A percentile compares a stretch with the other conserved stretches of the same genome.
These are phyloP conservation scores for Monosporascus ibericus DNA, from an alignment of 2,329 filamentous ascomycete species.

Conservation along the genomic window DNA sequence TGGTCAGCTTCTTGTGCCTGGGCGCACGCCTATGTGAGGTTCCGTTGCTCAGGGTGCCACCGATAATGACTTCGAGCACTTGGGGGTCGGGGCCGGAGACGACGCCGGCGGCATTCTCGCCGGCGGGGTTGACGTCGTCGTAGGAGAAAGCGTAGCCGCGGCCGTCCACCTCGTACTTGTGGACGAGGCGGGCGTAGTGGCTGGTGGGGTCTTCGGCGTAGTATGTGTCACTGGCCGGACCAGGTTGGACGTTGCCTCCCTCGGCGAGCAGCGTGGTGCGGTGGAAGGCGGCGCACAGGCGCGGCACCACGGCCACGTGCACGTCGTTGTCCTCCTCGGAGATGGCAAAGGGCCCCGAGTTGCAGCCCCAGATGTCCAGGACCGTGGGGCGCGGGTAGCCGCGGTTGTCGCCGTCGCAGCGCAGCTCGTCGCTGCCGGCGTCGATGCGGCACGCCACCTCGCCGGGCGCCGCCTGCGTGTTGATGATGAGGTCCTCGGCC, in stretches of 20 bases:
- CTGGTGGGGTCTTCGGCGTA: constrained; percentile 39
- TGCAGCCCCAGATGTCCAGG: constrained; percentile 45
- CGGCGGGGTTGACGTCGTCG: constrained; percentile 58
- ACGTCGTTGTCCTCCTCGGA: constrained; percentile 30
- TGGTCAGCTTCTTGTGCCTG: background rate
- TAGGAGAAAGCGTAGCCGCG: constrained; percentile 62
- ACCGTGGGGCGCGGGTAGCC: constrained; percentile 36
- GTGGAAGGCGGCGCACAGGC: constrained; percentile 45
- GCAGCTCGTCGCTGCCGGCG: constrained; percentile 28
- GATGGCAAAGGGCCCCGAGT: constrained; percentile 40
- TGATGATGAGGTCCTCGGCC: constrained; percentile 31
- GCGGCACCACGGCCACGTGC: constrained; percentile 37
- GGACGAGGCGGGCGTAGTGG: constrained; percentile 57
- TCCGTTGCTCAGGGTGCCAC: constrained; percentile 25
- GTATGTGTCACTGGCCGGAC: constrained; percentile 30
- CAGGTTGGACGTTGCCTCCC: constrained; percentile 42
- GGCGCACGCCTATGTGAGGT: background rate
- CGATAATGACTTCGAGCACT: constrained; percentile 40
- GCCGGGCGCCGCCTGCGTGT: constrained; percentile 35
- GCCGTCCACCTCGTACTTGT: constrained; percentile 52
- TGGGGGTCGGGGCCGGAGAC: constrained; percentile 39
- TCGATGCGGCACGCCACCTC: constrained; percentile 33
- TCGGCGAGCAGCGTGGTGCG: constrained; percentile 39
- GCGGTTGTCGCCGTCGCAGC: constrained; percentile 36
- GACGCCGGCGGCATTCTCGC: constrained; percentile 48